Evolutionary conservation across 495 filamentous ascomycete species (phyloP).

Genomic region (Trichoderma erinaceum): DNA sequence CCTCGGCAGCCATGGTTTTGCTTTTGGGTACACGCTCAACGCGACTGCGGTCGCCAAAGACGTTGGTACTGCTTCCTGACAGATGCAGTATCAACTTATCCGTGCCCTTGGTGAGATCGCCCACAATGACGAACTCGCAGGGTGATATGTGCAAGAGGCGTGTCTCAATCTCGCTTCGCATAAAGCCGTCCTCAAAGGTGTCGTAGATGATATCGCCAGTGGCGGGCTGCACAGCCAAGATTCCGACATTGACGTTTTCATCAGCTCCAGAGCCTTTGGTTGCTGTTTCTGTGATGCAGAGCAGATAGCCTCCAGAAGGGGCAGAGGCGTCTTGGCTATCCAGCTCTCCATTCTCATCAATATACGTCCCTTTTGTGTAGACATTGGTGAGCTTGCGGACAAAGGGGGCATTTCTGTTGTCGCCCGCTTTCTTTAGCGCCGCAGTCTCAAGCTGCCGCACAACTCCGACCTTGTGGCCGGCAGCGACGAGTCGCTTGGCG

Average conservation of each 20-base stretch:
- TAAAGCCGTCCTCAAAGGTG: conserved; percentile 95
- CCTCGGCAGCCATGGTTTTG: conserved; percentile 77
- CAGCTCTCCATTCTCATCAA: conserved; percentile 86
- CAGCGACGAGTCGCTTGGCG: conserved; percentile 85
- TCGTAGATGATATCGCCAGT: conserved; percentile 97
- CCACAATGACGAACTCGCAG: conserved; percentile 93
- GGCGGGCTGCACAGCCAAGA: conserved; percentile 90
- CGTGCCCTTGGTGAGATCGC: conserved; percentile 84
- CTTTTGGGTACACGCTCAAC: conserved; percentile 71
- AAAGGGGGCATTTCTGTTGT: conserved; percentile 92
- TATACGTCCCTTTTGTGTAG: conserved; percentile 97
- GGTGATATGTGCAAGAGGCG: conserved; percentile 89
- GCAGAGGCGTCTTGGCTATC: conserved; percentile 51
- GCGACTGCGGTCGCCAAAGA: conserved; percentile 85
- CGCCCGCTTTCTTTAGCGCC: conserved; percentile 92
- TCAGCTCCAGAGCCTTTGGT: conserved; percentile 83
- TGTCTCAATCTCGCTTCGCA: conserved; percentile 95
- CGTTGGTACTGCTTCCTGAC: conserved; percentile 76
- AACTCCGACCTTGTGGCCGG: conserved; percentile 93
- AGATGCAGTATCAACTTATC: conserved; percentile 90
- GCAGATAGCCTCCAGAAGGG: conserved; percentile 78
- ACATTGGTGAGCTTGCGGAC: conserved; percentile 89
- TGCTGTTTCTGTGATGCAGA: conserved; percentile 86
- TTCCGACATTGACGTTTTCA: conserved; percentile 87
- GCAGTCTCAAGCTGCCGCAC: conserved; percentile 97